Conservation (phyloP, 164 flowering plant genomes). For the Amborella trichopoda region DNA sequence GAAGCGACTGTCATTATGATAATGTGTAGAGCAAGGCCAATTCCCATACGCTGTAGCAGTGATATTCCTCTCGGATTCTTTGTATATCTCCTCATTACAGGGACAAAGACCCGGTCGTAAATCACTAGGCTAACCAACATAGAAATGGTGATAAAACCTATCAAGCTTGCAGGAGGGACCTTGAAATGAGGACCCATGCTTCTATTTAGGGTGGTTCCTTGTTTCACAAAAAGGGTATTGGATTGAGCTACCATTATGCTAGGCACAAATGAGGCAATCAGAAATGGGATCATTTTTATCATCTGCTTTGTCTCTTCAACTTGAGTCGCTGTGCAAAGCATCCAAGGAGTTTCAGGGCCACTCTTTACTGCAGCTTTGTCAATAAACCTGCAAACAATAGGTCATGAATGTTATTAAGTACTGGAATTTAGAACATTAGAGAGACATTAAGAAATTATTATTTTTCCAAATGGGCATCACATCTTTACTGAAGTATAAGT, state of each 20-base stretch:
- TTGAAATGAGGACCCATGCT: constrained; percentile 36
- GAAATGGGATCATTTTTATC: constrained; percentile 47
- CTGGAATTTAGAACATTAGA: neutral
- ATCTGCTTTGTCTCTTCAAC: constrained; percentile 60
- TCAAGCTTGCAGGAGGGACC: constrained; percentile 55
- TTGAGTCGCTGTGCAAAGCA: constrained; percentile 45
- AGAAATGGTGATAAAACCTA: constrained; percentile 34
- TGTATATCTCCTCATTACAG: constrained; percentile 20
- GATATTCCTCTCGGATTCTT: constrained; percentile 62
- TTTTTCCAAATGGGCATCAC: too few species aligned
- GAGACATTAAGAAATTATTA: too few species aligned
- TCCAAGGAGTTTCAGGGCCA: constrained; percentile 28
- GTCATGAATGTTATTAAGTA: neutral
- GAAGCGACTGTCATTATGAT: constrained; percentile 33
- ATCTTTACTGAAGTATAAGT: too few species aligned
- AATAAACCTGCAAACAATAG: constrained; percentile 27
- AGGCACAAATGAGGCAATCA: constrained; percentile 26
- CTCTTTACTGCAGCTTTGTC: constrained; percentile 46
- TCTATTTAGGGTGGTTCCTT: constrained; percentile 41
- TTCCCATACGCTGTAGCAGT: constrained; percentile 50
- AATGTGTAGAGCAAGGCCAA: constrained; percentile 41
- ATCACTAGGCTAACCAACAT: constrained; percentile 38
- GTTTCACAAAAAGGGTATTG: constrained; percentile 44
- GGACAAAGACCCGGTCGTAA: constrained; percentile 47
- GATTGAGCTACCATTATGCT: constrained; percentile 28